These are phyloP conservation scores for Paxillus rubicundulus DNA, from an alignment of 768 basidiomycete genomes.

Conservation along the genomic window DNA sequence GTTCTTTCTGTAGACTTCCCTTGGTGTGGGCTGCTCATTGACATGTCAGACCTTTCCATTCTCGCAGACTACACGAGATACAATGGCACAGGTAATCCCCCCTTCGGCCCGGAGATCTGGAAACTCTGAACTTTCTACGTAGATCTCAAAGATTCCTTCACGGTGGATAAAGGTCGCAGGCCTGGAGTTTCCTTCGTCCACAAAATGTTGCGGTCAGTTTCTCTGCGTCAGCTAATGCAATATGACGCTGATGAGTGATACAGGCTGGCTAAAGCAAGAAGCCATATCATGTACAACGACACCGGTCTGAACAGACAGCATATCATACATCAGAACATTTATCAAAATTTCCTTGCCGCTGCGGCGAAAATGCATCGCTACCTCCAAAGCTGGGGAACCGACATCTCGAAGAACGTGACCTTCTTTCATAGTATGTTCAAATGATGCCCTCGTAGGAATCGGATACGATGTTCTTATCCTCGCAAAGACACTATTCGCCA, in stretches of 20 bases:
- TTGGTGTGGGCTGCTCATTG: conserved; percentile 88
- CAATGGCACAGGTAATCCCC: conserved; percentile 50
- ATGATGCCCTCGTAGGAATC: not conserved
- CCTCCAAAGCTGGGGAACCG: conserved; percentile 57
- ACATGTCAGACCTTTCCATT: conserved; percentile 74
- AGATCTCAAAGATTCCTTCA: conserved; percentile 69
- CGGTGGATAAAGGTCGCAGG: conserved; percentile 62
- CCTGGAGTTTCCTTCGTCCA: conserved; percentile 62
- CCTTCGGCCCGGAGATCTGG: not conserved
- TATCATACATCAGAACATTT: conserved; percentile 76
- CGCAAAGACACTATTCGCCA: conserved; percentile 58
- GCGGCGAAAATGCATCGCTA: conserved; percentile 89
- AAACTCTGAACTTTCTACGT: conserved; percentile 6
- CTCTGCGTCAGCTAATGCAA: not conserved
- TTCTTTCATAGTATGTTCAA: conserved; percentile 55
- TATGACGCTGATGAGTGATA: conserved; percentile 5
- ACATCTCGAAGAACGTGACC: conserved; percentile 38
- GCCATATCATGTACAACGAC: conserved; percentile 82
- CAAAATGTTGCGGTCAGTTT: conserved; percentile 74
- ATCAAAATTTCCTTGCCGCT: conserved; percentile 77
- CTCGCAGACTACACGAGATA: conserved; percentile 77
- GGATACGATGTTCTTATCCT: not conserved
- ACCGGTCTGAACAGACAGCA: conserved; percentile 58
- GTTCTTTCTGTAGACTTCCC: conserved; percentile 64
- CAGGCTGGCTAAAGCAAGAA: conserved; percentile 70